These are phyloP conservation scores for Botryotinia narcissicola DNA, from an alignment of 2,329 filamentous ascomycete species.

Conservation along the genomic window DNA sequence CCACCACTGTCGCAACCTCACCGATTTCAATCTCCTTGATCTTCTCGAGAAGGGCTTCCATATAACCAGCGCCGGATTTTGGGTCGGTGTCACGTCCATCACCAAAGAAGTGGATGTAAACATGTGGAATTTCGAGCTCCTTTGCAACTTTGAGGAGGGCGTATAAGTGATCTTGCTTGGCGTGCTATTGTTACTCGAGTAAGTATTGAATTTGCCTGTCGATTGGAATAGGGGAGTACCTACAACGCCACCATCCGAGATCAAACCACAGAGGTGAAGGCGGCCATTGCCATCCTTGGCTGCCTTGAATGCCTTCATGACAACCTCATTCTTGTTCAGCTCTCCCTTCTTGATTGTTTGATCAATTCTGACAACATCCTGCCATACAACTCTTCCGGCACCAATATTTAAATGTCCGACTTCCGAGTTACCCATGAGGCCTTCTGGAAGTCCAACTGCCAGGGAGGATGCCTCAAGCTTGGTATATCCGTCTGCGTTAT, in stretches of 20 bases:
- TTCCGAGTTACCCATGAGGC: conserved; percentile 98
- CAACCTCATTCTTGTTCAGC: conserved; percentile 39
- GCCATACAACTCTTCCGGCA: conserved; percentile 96
- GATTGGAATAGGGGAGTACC: conserved; percentile 36
- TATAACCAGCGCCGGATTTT: conserved; percentile 84
- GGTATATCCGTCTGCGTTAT: conserved; percentile 79
- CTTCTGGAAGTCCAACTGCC: conserved; percentile 92
- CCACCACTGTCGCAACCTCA: conserved; percentile 88
- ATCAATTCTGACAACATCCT: conserved; percentile 96
- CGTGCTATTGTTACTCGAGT: conserved; percentile 55
- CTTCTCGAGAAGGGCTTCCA: conserved; percentile 80
- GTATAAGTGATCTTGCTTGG: conserved; percentile 91
- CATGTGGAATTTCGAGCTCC: conserved; percentile 79
- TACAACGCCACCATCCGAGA: conserved; percentile 92
- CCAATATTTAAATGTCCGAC: conserved; percentile 99
- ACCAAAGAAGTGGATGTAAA: conserved; percentile 98
- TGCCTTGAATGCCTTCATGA: conserved; percentile 63
- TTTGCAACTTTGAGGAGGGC: conserved; percentile 87
- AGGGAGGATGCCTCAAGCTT: conserved; percentile 94
- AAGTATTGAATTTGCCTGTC: conserved; percentile 16
- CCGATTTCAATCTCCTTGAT: conserved; percentile 82
- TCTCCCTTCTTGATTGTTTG: conserved; percentile 66
- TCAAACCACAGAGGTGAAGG: conserved; percentile 85
- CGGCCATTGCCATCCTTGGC: conserved; percentile 88
- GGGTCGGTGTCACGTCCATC: conserved; percentile 98